Percentiles rank a stretch among this genome's conserved stretches.
phyloP scores from a whole-genome alignment of 257 asterid genomes.

The Solanum commersonii region DNA sequence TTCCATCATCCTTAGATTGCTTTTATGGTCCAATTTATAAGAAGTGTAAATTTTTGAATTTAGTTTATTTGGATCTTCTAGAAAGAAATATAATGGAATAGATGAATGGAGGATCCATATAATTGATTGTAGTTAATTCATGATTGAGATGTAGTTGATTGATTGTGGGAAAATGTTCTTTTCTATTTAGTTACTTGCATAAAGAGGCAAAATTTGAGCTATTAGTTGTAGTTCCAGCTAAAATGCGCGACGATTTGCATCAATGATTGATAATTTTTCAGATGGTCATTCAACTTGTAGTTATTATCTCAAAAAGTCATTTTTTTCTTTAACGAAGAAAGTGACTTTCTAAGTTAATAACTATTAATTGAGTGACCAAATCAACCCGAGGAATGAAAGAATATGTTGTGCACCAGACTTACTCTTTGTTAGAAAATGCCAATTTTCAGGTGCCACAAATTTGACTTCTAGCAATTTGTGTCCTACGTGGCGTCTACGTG shows the following conservation, averaged over 20 bases:
- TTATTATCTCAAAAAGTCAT: background rate
- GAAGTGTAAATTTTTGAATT: background rate
- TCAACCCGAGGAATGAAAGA: background rate
- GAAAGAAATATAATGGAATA: background rate
- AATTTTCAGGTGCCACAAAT: background rate
- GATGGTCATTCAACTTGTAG: background rate
- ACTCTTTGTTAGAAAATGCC: background rate
- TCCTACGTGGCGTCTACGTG: too few relatives aligned
- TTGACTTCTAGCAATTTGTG: background rate
- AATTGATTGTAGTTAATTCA: background rate
- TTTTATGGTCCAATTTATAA: background rate
- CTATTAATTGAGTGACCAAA: background rate
- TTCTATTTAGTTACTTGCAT: background rate
- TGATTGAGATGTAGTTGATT: background rate
- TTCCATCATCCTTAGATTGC: background rate
- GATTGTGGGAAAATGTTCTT: background rate
- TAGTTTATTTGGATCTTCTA: background rate
- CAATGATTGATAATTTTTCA: background rate
- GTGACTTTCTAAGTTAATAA: background rate
- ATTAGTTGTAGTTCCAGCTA: background rate
- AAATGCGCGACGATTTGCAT: background rate
- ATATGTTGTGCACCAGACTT: background rate
- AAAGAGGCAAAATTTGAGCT: background rate
- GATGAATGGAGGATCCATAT: background rate
- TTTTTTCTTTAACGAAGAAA: too few relatives aligned